Evolutionary conservation across 352 stramenopile species (phyloP).

Genomic region (Phytophthora melonis): DNA sequence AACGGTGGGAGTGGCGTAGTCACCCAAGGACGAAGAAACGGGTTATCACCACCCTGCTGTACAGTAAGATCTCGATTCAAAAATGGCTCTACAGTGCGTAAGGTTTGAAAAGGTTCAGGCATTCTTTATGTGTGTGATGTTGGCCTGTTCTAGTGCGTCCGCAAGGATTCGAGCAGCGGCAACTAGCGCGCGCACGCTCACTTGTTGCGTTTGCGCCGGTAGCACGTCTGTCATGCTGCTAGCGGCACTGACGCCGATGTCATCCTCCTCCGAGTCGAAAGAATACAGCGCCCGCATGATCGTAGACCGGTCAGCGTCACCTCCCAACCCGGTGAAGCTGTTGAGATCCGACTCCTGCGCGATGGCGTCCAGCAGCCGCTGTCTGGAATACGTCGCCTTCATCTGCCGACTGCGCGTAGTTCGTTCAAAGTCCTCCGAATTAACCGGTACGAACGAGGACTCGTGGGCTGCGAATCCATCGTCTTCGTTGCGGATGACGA

Average conservation of each 20-base stretch:
- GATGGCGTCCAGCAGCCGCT: constrained; percentile 62
- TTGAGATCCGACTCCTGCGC: constrained; percentile 59
- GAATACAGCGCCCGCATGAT: constrained; percentile 50
- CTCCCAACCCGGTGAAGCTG: constrained; percentile 40
- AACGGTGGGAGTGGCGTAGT: not conserved
- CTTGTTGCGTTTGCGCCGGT: constrained; percentile 27
- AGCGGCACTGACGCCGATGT: not conserved
- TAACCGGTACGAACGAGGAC: constrained; percentile 29
- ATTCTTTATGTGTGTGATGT: constrained; percentile 15
- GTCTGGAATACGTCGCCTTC: constrained; percentile 57
- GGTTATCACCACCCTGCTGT: not conserved
- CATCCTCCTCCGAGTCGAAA: constrained; percentile 36
- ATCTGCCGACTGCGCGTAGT: constrained; percentile 46
- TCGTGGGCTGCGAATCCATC: constrained; percentile 36
- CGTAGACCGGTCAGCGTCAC: constrained; percentile 33
- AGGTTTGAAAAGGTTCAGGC: not conserved
- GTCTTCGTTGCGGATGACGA: constrained; percentile 63
- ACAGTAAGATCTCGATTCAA: not conserved
- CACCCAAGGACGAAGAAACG: not conserved
- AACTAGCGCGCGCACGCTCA: constrained; percentile 52
- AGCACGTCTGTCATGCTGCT: constrained; percentile 38
- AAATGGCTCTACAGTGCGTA: not conserved
- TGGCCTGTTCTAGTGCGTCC: constrained; percentile 49
- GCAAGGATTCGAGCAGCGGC: constrained; percentile 53
- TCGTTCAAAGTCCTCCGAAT: constrained; percentile 53